phyloP scores from a whole-genome alignment of 345 rosid species.

The Erucastrum elatum region DNA sequence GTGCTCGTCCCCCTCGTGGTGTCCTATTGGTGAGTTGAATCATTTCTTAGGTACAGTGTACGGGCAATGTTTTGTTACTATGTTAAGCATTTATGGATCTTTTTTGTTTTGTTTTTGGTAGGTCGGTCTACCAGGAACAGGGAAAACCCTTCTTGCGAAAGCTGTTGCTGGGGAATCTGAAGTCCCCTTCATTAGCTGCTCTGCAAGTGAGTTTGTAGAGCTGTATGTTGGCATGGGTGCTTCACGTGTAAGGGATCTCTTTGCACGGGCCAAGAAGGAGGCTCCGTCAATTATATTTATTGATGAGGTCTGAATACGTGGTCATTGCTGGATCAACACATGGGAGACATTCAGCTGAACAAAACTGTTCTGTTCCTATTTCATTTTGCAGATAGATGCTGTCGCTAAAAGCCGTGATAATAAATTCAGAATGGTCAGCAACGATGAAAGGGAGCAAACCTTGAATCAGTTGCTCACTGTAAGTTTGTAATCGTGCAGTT shows the following conservation, averaged over 20 bases:
- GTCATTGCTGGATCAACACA: slow-evolving; percentile 2
- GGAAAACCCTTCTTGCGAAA: slow-evolving; percentile 93
- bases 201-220: slow-evolving; percentile 97
- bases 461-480: slow-evolving; percentile 96
- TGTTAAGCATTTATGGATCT: slow-evolving; percentile 1
- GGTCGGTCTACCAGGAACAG: slow-evolving; percentile 99
- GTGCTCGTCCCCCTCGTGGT: slow-evolving; percentile 98
- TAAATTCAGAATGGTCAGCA: slow-evolving; percentile 78
- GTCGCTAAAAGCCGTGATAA: slow-evolving; percentile 98
- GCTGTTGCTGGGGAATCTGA: slow-evolving; percentile 98
- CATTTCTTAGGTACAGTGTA: neutral
- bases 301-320: slow-evolving; percentile 62
- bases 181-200: slow-evolving; percentile 93
- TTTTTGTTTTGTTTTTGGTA: slow-evolving; percentile 39
- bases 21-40: slow-evolving; percentile 77
- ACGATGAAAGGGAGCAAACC: slow-evolving; percentile 98
- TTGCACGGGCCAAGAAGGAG: slow-evolving; percentile 94
- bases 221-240: slow-evolving; percentile 98
- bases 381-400: slow-evolving; percentile 76
- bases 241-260: slow-evolving; percentile 93
- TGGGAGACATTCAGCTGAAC: neutral
- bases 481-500: slow-evolving; percentile 31
- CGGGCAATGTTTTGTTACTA: neutral
- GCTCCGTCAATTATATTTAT: slow-evolving; percentile 96
- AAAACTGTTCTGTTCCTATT: neutral